Evolutionary conservation across 306 rosid species (phyloP).

Genomic region (Vicia faba): DNA sequence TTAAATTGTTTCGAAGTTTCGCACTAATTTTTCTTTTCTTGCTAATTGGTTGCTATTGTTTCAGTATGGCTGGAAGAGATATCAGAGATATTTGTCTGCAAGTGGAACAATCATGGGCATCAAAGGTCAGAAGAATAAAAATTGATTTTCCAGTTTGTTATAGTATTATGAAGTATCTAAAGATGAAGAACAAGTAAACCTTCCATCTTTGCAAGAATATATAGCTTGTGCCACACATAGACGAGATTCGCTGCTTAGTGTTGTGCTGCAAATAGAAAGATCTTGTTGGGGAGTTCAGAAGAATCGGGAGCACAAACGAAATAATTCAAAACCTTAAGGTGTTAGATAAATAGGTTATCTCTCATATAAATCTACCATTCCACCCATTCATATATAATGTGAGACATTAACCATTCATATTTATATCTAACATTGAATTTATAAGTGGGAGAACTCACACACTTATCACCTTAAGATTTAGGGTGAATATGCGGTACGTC

Average conservation of each 20-base stretch:
- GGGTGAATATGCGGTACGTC: no score
- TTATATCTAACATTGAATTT: no score
- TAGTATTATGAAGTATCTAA: slow-evolving; percentile 27
- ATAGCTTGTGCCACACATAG: slow-evolving; percentile 35
- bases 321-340: no score
- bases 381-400: no score
- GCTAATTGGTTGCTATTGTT: slow-evolving; percentile 27
- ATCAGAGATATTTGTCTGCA: slow-evolving; percentile 84
- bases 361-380: no score
- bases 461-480: no score
- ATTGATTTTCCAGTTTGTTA: background rate
- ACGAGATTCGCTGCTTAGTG: slow-evolving; percentile 43
- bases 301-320: no score
- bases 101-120: slow-evolving; percentile 95
- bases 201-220: slow-evolving; percentile 48
- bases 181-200: slow-evolving; percentile 33
- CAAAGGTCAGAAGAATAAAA: slow-evolving; percentile 56
- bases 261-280: slow-evolving; percentile 32
- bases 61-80: slow-evolving; percentile 96
- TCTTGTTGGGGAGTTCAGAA: no score
- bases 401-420: no score
- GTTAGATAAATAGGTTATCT: no score
- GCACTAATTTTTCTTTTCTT: background rate
- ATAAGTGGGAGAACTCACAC: no score
- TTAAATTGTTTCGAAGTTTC: slow-evolving; percentile 15